Percentiles rank a stretch among this genome's conserved stretches.
phyloP scores from a whole-genome alignment of 1,284 basidiomycete genomes.

The Ustilago cynodontis region DNA sequence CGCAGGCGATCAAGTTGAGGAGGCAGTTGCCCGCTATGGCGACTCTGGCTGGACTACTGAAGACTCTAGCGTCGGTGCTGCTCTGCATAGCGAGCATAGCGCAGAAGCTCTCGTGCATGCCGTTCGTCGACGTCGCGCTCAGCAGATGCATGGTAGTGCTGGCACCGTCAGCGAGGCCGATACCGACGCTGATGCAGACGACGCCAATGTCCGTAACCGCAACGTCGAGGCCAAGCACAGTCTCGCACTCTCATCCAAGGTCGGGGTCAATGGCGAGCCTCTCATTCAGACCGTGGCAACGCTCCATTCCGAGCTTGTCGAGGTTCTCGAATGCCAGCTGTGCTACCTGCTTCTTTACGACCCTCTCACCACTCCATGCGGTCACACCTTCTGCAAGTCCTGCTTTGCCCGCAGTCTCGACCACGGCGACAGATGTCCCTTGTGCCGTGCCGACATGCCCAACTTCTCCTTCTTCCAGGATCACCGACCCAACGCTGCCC shows the following conservation, averaged over 20 bases:
- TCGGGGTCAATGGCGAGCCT: slow-evolving; percentile 36
- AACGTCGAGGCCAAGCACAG: slow-evolving; percentile 35
- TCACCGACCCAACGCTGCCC: slow-evolving; percentile 68
- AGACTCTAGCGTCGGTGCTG: slow-evolving; percentile 20
- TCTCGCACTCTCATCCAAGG: slow-evolving; percentile 34
- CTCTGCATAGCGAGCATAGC: slow-evolving; percentile 5
- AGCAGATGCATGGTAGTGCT: neutral
- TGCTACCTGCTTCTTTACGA: slow-evolving; percentile 86
- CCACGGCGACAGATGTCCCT: slow-evolving; percentile 83
- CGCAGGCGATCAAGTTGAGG: slow-evolving; percentile 3
- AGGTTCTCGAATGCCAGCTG: slow-evolving; percentile 88
- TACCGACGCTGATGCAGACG: slow-evolving; percentile 15
- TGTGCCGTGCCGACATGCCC: slow-evolving; percentile 84
- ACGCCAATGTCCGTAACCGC: slow-evolving; percentile 3
- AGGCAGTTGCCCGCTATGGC: slow-evolving; percentile 9
- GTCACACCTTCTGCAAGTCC: slow-evolving; percentile 91
- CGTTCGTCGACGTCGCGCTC: slow-evolving; percentile 23
- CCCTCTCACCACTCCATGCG: slow-evolving; percentile 91
- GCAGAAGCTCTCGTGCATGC: slow-evolving; percentile 21
- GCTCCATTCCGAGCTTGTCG: slow-evolving; percentile 74
- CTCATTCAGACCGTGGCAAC: slow-evolving; percentile 51
- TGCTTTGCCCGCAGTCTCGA: slow-evolving; percentile 91
- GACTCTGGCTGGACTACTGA: slow-evolving; percentile 48
- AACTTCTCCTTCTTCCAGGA: slow-evolving; percentile 84
- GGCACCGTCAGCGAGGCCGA: slow-evolving; percentile 20